Percentiles rank a stretch among this genome's conserved stretches.
phyloP scores from a whole-genome alignment of 2,329 filamentous ascomycete species.

The Diplocarpon rosae region DNA sequence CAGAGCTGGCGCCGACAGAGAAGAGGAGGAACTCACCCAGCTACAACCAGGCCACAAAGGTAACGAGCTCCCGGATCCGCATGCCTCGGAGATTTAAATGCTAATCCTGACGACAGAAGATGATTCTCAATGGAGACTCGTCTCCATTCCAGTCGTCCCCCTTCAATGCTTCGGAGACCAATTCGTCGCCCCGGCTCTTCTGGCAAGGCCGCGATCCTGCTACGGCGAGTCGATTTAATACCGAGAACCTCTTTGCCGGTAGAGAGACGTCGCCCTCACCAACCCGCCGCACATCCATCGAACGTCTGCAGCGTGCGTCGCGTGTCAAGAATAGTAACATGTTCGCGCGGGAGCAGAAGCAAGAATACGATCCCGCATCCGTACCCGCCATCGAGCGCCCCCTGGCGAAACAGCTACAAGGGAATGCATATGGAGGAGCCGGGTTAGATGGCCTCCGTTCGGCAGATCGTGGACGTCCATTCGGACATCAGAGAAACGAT shows the following conservation, averaged over 20 bases:
- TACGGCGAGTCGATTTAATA: slow-evolving; percentile 51
- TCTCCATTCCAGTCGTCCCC: slow-evolving; percentile 83
- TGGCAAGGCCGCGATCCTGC: slow-evolving; percentile 70
- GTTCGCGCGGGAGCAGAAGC: slow-evolving; percentile 82
- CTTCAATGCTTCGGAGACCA: slow-evolving; percentile 41
- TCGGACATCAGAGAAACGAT: slow-evolving; percentile 41
- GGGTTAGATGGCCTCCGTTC: slow-evolving; percentile 43
- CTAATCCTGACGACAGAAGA: slow-evolving; percentile 41
- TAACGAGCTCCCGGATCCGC: slow-evolving; percentile 31
- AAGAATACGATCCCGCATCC: slow-evolving; percentile 79
- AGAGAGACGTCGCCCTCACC: slow-evolving; percentile 50
- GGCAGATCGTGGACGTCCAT: slow-evolving; percentile 32
- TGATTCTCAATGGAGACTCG: slow-evolving; percentile 58
- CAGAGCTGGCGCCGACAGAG: slow-evolving; percentile 80
- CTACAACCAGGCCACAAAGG: slow-evolving; percentile 67
- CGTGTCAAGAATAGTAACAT: slow-evolving; percentile 98
- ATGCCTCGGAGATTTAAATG: slow-evolving; percentile 17
- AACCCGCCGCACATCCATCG: slow-evolving; percentile 78
- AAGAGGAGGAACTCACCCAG: slow-evolving; percentile 85
- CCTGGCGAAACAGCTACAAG: slow-evolving; percentile 61
- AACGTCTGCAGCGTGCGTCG: slow-evolving; percentile 88
- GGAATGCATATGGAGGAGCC: slow-evolving; percentile 54
- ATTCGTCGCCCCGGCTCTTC: slow-evolving; percentile 72
- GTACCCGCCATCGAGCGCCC: slow-evolving; percentile 73
- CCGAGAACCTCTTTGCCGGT: slow-evolving; percentile 58